Conservation (phyloP, 2,329 filamentous ascomycete species). For the Aspergillus sp. region DNA sequence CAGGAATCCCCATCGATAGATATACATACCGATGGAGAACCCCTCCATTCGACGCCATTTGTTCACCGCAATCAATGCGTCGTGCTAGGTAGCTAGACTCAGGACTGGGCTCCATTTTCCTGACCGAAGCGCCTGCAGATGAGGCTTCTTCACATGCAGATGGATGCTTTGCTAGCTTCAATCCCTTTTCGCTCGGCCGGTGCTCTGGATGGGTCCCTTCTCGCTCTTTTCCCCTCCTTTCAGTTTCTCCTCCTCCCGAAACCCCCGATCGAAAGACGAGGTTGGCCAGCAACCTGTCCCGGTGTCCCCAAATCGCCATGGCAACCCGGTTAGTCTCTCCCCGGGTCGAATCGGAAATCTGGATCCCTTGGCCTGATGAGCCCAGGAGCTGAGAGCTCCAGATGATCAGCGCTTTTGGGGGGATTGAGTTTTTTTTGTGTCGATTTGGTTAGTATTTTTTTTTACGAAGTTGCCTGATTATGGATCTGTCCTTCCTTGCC, state of each 20-base stretch:
- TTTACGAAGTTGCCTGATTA: not conserved
- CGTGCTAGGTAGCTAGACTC: not conserved
- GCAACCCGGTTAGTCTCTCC: constrained; percentile 14
- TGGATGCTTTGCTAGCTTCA: not conserved
- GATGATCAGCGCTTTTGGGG: constrained; percentile 8
- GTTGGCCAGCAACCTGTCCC: constrained; percentile 11
- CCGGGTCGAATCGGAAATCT: constrained; percentile 19
- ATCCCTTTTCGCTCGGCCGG: not conserved
- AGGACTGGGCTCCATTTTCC: not conserved
- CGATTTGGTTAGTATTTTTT: not conserved
- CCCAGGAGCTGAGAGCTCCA: constrained; percentile 7
- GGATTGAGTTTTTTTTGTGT: not conserved
- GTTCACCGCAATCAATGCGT: constrained; percentile 3
- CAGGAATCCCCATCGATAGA: not conserved
- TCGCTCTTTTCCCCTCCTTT: not conserved
- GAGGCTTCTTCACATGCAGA: constrained; percentile 7
- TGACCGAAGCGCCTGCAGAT: not conserved
- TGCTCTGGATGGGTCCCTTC: not conserved
- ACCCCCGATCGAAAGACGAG: constrained; percentile 11
- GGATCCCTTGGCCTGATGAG: constrained; percentile 14
- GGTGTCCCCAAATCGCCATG: constrained; percentile 17
- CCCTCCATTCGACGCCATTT: not conserved
- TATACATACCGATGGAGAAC: not conserved
- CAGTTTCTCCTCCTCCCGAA: not conserved
- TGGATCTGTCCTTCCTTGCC: not conserved